Evolutionary conservation across 2,329 filamentous ascomycete genomes (phyloP).

Genomic region (Sarocladium oryzae): DNA sequence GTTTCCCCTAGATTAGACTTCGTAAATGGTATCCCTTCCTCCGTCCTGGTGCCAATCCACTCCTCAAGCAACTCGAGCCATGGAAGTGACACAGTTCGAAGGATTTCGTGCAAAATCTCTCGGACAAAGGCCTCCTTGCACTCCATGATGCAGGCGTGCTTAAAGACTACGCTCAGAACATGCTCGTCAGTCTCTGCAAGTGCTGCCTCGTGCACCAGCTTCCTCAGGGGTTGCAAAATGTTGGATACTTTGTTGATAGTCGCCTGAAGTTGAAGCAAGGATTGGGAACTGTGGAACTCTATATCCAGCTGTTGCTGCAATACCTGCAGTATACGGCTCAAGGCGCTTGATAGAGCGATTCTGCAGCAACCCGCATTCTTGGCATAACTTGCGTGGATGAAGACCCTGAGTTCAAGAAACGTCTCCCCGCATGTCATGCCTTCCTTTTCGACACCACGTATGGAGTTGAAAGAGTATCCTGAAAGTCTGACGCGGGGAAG

Average conservation of each 20-base stretch:
- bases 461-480: slow-evolving; percentile 46
- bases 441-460: slow-evolving; percentile 38
- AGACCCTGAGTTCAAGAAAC: slow-evolving; percentile 38
- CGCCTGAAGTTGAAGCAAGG: slow-evolving; percentile 47
- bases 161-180: slow-evolving; percentile 55
- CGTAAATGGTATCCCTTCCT: slow-evolving; percentile 47
- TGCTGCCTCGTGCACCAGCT: slow-evolving; percentile 41
- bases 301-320: slow-evolving; percentile 43
- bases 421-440: slow-evolving; percentile 43
- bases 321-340: slow-evolving; percentile 40
- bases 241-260: slow-evolving; percentile 38
- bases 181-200: slow-evolving; percentile 48
- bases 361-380: slow-evolving; percentile 37
- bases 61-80: slow-evolving; percentile 63
- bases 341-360: slow-evolving; percentile 45
- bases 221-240: slow-evolving; percentile 45
- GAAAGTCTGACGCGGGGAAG: slow-evolving; percentile 44
- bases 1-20: slow-evolving; percentile 37
- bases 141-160: slow-evolving; percentile 56
- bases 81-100: slow-evolving; percentile 55
- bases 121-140: slow-evolving; percentile 56
- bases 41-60: slow-evolving; percentile 66
- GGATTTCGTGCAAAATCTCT: slow-evolving; percentile 59
- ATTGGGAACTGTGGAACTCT: slow-evolving; percentile 34
- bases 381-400: slow-evolving; percentile 40